Evolutionary conservation across 1,139 yeast genomes (phyloP), one percentile per base, ranked within the genome.

Genomic region (Scheffersomyces segobiensis): DNA sequence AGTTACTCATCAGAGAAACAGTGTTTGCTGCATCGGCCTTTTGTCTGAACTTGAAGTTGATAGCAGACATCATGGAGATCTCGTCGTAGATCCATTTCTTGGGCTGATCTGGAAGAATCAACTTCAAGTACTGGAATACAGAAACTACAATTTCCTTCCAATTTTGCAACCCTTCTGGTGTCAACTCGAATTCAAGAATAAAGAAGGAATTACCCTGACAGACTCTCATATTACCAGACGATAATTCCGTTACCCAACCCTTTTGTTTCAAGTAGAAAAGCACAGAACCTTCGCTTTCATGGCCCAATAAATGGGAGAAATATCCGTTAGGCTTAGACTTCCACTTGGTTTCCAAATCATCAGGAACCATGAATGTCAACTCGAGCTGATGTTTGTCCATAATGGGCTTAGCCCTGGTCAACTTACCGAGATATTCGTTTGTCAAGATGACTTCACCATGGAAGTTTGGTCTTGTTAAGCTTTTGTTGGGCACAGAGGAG

Each of bases 201-300:
- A 93, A 90, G 24, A 85, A 73, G 3, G 91, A 89, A 59, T 83
- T 85, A 3, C 90, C 96, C 55, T 85, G 81, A 53, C 93, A 88
- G 14, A 92, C 83, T 53, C 84, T 84, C 68, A 85, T 82, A 51
- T 86, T 83, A 10, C 97, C 97, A 46, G 95, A 87, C 46, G 92
- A 85, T 56, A 95, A 80, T 18, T 85, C 88, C 62, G 85, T 89
- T 5, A 93, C 97, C 92, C 95, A 91, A 12, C 95, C 91, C 62
- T 83, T 78, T 51, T 78, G 74, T 73, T 93, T 93, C 62, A 93
- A 82, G 63, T 80, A 82, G 57, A 87, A 83, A 49, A 91, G 79
- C 19, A 95, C 73, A 1, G 97, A 91, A 1, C 98, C 98, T 56
- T 87, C 81, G 56, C 92, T 91, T 75, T 95, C 98, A 71, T 95